A percentile compares a stretch with the other conserved stretches of the same genome.
Evolutionary conservation across 2,329 filamentous ascomycete genomes (phyloP).

Genomic region (Bretziella fagacearum): DNA sequence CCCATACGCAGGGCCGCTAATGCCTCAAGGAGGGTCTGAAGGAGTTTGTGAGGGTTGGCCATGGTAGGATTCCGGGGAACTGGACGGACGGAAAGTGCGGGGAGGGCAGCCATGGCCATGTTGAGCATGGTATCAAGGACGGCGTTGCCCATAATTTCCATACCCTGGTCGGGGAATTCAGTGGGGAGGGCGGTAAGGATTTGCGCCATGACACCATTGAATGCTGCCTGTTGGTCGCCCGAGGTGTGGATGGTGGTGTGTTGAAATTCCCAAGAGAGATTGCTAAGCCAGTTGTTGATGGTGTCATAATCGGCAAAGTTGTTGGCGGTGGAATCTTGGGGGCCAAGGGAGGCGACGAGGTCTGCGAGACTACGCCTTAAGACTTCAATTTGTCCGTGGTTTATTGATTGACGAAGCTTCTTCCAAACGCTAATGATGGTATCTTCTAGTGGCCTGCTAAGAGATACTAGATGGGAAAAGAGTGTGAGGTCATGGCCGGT

Average conservation of each 20-base stretch:
- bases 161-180: conserved; percentile 52
- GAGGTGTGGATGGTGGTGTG: conserved; percentile 9
- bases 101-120: conserved; percentile 35
- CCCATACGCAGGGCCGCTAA: conserved; percentile 57
- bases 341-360: conserved; percentile 18
- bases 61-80: conserved; percentile 39
- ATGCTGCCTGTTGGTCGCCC: conserved; percentile 10
- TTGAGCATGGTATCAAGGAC: conserved; percentile 54
- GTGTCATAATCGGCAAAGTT: conserved; percentile 32
- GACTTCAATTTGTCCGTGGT: conserved; percentile 52
- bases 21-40: conserved; percentile 51
- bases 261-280: conserved; percentile 38
- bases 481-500: conserved; percentile 9
- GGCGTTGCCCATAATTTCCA: conserved; percentile 59
- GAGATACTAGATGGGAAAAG: conserved; percentile 36
- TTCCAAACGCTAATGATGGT: conserved; percentile 33
- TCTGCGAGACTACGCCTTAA: conserved; percentile 8
- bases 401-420: conserved; percentile 42
- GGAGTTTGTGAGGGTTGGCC: conserved; percentile 51
- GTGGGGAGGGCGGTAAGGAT: conserved; percentile 48
- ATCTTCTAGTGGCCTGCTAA: conserved; percentile 41
- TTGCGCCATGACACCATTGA: conserved; percentile 13
- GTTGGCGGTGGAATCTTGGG: conserved; percentile 18
- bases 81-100: conserved; percentile 42
- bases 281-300: conserved; percentile 46